Conservation (phyloP, 768 basidiomycete genomes). For the Roridomyces roridus region DNA sequence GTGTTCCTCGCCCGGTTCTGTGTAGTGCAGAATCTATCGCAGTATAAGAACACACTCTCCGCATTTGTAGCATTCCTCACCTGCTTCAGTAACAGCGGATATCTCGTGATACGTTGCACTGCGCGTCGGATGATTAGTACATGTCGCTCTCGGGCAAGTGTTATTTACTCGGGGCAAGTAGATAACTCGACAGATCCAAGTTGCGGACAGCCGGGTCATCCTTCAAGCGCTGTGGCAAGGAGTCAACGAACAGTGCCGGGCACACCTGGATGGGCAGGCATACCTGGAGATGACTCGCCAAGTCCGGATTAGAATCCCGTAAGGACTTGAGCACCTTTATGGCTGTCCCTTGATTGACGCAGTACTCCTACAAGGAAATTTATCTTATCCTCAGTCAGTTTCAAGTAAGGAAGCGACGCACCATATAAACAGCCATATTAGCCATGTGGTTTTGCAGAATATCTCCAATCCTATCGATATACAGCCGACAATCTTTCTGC, state of each 20-base stretch:
- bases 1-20: constrained; percentile 69
- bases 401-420: constrained; percentile 38
- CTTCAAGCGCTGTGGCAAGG: constrained; percentile 64
- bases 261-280: constrained; percentile 52
- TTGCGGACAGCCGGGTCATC: constrained; percentile 81
- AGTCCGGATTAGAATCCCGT: constrained; percentile 67
- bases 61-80: constrained; percentile 34
- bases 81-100: constrained; percentile 88
- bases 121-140: neutral
- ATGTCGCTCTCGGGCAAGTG: neutral
- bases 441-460: constrained; percentile 77
- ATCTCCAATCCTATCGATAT: constrained; percentile 89
- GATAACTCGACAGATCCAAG: constrained; percentile 88
- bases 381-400: neutral
- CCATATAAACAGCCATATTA: constrained; percentile 83
- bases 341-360: constrained; percentile 84
- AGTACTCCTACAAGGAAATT: constrained; percentile 71
- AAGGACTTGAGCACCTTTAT: constrained; percentile 79
- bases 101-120: constrained; percentile 97
- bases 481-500: constrained; percentile 90
- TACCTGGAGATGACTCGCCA: constrained; percentile 75
- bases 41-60: neutral
- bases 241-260: neutral
- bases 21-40: constrained; percentile 78
- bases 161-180: constrained; percentile 85